phyloP scores from a whole-genome alignment of 2,329 filamentous ascomycete genomes.

The Cryphonectria radicalis region DNA sequence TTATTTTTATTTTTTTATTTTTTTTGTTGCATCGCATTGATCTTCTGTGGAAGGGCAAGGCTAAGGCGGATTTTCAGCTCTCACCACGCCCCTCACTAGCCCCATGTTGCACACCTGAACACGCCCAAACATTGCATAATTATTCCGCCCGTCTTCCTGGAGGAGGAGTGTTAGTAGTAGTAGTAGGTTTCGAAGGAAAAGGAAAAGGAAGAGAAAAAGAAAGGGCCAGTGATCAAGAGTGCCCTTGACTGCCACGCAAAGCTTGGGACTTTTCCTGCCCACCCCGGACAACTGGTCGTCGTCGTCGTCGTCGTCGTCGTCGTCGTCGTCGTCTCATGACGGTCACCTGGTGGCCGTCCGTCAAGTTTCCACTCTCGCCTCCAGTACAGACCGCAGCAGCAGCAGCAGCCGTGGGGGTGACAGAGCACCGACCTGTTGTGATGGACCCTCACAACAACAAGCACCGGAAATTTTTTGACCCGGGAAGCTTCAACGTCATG shows the following conservation, averaged over 20 bases:
- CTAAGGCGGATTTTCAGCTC: too few species aligned
- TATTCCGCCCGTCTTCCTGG: not conserved
- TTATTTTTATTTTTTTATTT: too few species aligned
- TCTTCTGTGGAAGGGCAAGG: too few species aligned
- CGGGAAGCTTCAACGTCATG: too few species aligned
- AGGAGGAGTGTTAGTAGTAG: not conserved
- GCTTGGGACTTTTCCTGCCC: not conserved
- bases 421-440: too few species aligned
- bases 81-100: not conserved
- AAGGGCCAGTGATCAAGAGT: too few species aligned
- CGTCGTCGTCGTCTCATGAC: slow-evolving; percentile 6
- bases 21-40: too few species aligned
- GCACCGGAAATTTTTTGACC: not conserved
- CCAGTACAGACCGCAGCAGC: not conserved
- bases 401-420: too few species aligned
- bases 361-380: not conserved
- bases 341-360: not conserved
- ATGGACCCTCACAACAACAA: too few species aligned
- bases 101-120: not conserved
- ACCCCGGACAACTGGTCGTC: not conserved
- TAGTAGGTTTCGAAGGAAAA: too few species aligned
- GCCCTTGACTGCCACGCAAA: not conserved
- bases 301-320: not conserved
- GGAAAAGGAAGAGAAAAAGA: too few species aligned
- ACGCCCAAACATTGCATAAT: not conserved